Evolutionary conservation across 2,329 filamentous ascomycete genomes (phyloP), one percentile per base, ranked within the genome.

Genomic region (Neopestalotiopsis sp.): DNA sequence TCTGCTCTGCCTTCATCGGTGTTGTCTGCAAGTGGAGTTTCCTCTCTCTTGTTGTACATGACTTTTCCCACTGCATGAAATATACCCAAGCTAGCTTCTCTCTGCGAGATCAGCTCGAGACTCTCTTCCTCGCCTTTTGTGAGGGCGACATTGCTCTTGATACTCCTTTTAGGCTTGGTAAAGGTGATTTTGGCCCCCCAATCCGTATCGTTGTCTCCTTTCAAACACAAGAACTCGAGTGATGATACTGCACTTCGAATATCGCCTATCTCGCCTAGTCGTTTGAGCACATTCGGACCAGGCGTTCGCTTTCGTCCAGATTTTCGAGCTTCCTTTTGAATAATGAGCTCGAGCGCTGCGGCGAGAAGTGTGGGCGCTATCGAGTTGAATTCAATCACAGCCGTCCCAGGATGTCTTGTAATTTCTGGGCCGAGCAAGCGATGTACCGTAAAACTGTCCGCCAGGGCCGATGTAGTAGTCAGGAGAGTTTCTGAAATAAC

Each of bases 41-140:
- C 89, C 28, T 92, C 87, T 61, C 96, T 89, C 79, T 98, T 99
- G 83, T 99, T 99, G 83, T 98, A 97, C 0, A 98, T 91, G 2
- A 99, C 93, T 78, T 96, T 98, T 3, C 95, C 96, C 13, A 98
- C 93, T 0, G 96, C 94, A 79, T 99, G 96, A 76, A 99, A 99
- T 65, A 99, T 94, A 1, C 95, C 96, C 2, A 99, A 84, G 71
- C 92, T 97, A 17, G 93, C 91, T 81, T 98, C 96, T 68, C 96
- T 89, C 76, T 95, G 94, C 0, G 93, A 94, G 28, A 98, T 89
- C 69, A 96, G 84, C 76, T 94, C 90, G 10, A 98, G 81, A 5
- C 90, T 95, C 71, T 97, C 92, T 69, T 89, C 85, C 79, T 98
- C 96, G 76, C 92, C 91, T 70, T 88, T 87, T 0, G 94, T 97